Evolutionary conservation across 352 stramenopile species (phyloP), one percentile per base, ranked within the genome.

Genomic region (Thalassiosira gravida): DNA sequence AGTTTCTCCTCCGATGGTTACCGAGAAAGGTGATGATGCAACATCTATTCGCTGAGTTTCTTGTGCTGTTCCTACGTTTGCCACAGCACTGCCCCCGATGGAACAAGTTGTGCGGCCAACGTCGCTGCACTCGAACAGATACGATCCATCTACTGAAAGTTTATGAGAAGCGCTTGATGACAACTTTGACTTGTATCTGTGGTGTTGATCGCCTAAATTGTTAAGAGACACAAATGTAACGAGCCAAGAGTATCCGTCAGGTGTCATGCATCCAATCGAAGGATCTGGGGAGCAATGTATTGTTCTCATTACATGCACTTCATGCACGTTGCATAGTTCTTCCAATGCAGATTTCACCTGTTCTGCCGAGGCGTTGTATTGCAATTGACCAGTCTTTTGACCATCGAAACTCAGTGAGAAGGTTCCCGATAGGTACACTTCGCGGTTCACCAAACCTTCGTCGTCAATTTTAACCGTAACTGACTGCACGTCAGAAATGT

Each of bases 361-460:
- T 11, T 73, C 57, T 8, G 88, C 81, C 0, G 89, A 90, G 16
- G 90, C 82, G 65, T 90, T 82, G 70, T 90, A 95, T 11, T 90
- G 66, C 0, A 98, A 74, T 49, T 89, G 82, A 0, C 50, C 42
- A 14, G 93, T 97, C 50, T 91, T 92, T 55, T 96, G 89, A 1
- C 95, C 90, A 63, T 96, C 77, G 67, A 97, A 98, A 0, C 62
- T 82, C 14, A 98, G 79, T 27, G 90, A 89, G 73, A 98, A 98
- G 3, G 89, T 93, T n/a, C 96, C 96, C 9, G 91, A 90, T 0
- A 98, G 57, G 55, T 86, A 90, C 0, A 61, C 47, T 11, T 70
- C 50, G 22, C 64, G 50, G 8, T 50, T 55, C 18, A 39, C 24
- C n/a, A 63, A 64, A 49, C 90, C 92, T 1, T 78, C 73, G 30